These are phyloP conservation scores for Saccharomycodes ludwigii DNA, from an alignment of 805 yeast species.

Conservation along the genomic window DNA sequence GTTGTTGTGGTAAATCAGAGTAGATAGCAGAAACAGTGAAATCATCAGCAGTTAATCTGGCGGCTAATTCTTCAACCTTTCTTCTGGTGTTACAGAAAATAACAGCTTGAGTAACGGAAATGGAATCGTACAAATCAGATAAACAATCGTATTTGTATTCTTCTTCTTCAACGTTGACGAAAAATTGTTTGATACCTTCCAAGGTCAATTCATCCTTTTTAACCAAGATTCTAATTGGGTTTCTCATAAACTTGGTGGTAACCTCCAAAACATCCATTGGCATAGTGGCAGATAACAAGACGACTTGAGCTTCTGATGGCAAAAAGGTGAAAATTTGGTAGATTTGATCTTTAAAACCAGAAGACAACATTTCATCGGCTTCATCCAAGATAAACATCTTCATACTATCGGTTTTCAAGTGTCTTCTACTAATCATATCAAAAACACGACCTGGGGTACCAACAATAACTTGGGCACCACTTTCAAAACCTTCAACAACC, in stretches of 20 bases:
- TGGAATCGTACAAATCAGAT: slow-evolving; percentile 88
- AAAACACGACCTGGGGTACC: slow-evolving; percentile 98
- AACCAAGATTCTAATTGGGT: slow-evolving; percentile 89
- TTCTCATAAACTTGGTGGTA: slow-evolving; percentile 82
- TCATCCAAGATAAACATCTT: slow-evolving; percentile 95
- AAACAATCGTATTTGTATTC: slow-evolving; percentile 89
- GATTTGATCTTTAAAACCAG: slow-evolving; percentile 90
- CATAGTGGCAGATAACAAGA: slow-evolving; percentile 88
- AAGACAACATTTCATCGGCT: slow-evolving; percentile 87
- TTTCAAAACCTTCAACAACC: slow-evolving; percentile 72
- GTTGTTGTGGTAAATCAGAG: slow-evolving; percentile 92
- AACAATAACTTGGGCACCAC: slow-evolving; percentile 86
- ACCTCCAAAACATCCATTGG: slow-evolving; percentile 85
- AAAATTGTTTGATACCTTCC: slow-evolving; percentile 90
- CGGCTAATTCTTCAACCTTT: slow-evolving; percentile 86
- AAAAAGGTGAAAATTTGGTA: slow-evolving; percentile 78
- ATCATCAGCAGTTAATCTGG: slow-evolving; percentile 62
- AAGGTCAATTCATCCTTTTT: slow-evolving; percentile 88
- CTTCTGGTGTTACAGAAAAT: slow-evolving; percentile 95
- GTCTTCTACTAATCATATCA: slow-evolving; percentile 89
- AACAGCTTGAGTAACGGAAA: slow-evolving; percentile 94
- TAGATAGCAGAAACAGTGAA: slow-evolving; percentile 95
- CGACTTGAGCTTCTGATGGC: slow-evolving; percentile 84
- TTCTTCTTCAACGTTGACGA: slow-evolving; percentile 83
- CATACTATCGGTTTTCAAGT: slow-evolving; percentile 67